phyloP scores from a whole-genome alignment of 148 eudicot genomes.

The Silene conica region DNA sequence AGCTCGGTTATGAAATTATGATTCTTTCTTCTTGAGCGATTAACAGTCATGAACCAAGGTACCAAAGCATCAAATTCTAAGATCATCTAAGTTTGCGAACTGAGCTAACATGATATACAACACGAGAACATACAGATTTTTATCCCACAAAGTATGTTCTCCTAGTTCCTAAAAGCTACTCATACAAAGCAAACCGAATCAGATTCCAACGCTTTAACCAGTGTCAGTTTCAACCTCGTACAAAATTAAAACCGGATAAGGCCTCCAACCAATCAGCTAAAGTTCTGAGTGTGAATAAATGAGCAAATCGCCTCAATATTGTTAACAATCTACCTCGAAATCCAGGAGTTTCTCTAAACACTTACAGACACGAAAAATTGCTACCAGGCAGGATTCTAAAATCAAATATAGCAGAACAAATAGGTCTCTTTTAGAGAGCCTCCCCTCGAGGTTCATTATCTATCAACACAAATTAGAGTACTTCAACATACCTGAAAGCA shows the following conservation, averaged over 20 bases:
- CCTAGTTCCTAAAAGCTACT: neutral
- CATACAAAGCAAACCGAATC: neutral
- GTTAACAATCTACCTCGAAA: neutral
- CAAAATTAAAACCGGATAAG: neutral
- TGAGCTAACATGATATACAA: neutral
- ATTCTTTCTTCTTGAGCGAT: neutral
- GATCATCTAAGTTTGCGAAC: neutral
- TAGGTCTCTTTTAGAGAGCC: neutral
- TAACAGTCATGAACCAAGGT: neutral
- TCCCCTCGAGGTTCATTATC: neutral
- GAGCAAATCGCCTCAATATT: neutral
- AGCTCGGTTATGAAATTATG: neutral
- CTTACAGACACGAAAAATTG: neutral
- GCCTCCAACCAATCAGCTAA: neutral
- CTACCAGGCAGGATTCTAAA: neutral
- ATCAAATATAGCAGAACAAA: neutral
- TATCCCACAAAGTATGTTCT: neutral
- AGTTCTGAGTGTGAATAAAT: neutral
- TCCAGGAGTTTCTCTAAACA: neutral
- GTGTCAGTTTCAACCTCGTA: neutral
- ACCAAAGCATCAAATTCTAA: neutral
- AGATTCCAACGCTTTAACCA: neutral
- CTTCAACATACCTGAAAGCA: slow-evolving; percentile 48
- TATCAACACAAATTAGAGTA: neutral
- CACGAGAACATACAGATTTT: neutral